Conservation (phyloP, 1,284 basidiomycete species). For the Tylopilus sp. region DNA sequence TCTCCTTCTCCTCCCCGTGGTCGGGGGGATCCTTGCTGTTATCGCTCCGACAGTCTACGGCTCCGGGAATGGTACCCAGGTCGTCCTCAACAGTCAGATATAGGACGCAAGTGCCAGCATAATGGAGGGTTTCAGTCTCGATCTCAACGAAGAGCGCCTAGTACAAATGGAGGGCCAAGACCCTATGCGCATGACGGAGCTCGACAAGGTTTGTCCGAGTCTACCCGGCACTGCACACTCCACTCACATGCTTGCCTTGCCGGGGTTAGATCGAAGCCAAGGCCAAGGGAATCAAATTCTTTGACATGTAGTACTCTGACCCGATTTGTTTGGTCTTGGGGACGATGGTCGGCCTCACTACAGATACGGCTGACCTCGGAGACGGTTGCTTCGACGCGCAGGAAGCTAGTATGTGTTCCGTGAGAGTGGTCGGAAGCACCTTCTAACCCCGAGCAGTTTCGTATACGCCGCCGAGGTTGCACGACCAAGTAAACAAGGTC, state of each 20-base stretch:
- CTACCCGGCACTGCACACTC: conserved; percentile 7
- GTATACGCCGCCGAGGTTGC: conserved; percentile 70
- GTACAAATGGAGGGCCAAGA: conserved; percentile 78
- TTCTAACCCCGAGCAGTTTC: conserved; percentile 49
- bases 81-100: conserved; percentile 36
- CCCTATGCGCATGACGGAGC: conserved; percentile 85
- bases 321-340: conserved; percentile 13
- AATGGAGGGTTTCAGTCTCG: conserved; percentile 61
- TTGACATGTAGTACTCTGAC: conserved; percentile 77
- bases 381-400: conserved; percentile 51
- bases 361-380: conserved; percentile 76
- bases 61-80: conserved; percentile 22
- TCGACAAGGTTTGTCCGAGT: conserved; percentile 73
- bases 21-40: conserved; percentile 31
- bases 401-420: conserved; percentile 50
- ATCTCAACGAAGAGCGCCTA: conserved; percentile 78
- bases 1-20: conserved; percentile 33
- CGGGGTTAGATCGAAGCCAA: conserved; percentile 73
- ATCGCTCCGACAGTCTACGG: conserved; percentile 21
- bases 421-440: neutral
- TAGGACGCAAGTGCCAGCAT: conserved; percentile 32
- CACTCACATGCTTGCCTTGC: neutral
- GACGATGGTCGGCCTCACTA: conserved; percentile 57
- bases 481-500: conserved; percentile 67
- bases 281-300: conserved; percentile 81